Conservation (phyloP, 2,329 filamentous ascomycete genomes). For the Penicillium sp. region DNA sequence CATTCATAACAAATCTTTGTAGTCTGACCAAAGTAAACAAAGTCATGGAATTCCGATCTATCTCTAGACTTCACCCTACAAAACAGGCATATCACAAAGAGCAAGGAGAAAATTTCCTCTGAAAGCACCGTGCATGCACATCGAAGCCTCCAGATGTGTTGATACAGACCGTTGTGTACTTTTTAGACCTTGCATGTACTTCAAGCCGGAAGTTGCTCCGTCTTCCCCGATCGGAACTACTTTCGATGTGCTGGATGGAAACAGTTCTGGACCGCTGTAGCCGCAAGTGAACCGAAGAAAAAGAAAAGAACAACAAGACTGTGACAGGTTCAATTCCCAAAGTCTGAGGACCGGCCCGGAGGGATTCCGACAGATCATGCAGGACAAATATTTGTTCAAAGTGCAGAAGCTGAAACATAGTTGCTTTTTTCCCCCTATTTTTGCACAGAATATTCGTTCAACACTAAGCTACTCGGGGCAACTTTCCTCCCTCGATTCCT, state of each 20-base stretch:
- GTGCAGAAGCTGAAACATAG: neutral
- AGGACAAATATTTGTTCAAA: neutral
- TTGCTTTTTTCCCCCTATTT: too few relatives aligned
- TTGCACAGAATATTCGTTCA: too few relatives aligned
- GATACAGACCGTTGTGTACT: neutral
- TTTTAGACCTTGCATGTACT: neutral
- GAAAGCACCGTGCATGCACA: neutral
- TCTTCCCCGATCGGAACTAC: neutral
- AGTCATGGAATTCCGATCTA: neutral
- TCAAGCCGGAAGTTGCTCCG: neutral
- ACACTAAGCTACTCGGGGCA: too few relatives aligned
- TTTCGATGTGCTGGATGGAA: neutral
- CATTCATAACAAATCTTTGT: too few relatives aligned
- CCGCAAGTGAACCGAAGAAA: neutral
- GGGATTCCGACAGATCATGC: neutral
- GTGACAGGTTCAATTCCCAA: neutral
- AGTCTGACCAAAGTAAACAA: neutral
- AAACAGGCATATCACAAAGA: neutral
- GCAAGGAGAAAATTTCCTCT: too few relatives aligned
- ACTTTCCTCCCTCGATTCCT: too few relatives aligned
- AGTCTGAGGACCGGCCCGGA: neutral
- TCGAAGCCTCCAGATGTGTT: neutral
- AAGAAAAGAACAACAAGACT: neutral
- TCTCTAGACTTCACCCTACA: neutral
- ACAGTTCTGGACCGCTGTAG: neutral